A percentile compares a stretch with the other conserved stretches of the same genome.
Evolutionary conservation across 768 basidiomycete species (phyloP).

Genomic region (Termitomyces sp.): DNA sequence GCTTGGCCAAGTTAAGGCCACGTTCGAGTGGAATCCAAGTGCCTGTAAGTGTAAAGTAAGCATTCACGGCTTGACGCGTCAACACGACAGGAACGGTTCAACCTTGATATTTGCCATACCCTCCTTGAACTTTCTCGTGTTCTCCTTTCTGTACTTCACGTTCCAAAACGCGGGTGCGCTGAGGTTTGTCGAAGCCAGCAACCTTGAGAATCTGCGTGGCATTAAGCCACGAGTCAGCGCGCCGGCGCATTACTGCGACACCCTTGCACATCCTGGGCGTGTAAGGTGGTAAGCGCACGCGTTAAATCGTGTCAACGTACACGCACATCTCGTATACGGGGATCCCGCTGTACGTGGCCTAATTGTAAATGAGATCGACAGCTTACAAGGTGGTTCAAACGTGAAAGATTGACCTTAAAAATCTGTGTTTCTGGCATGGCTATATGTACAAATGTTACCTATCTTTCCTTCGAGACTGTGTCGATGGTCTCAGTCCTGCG

Average conservation of each 20-base stretch:
- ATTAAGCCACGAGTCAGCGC: constrained; percentile 96
- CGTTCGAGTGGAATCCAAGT: constrained; percentile 98
- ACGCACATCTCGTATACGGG: constrained; percentile 90
- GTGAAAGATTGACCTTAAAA: constrained; percentile 61
- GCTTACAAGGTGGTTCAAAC: constrained; percentile 12
- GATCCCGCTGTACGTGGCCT: constrained; percentile 93
- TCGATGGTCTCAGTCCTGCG: not conserved
- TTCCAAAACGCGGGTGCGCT: constrained; percentile 94
- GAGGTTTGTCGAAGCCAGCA: constrained; percentile 98
- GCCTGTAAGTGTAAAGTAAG: constrained; percentile 40
- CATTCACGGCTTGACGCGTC: constrained; percentile 10
- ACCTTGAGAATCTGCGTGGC: constrained; percentile 99
- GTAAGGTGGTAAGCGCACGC: constrained; percentile 30
- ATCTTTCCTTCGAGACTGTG: not conserved
- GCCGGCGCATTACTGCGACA: constrained; percentile 96
- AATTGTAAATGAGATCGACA: constrained; percentile 20
- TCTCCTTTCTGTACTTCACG: constrained; percentile 98
- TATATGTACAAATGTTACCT: not conserved
- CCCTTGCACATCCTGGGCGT: constrained; percentile 85
- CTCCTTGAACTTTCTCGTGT: constrained; percentile 99
- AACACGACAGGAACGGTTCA: constrained; percentile 16
- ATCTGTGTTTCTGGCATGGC: constrained; percentile 81
- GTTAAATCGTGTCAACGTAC: constrained; percentile 26
- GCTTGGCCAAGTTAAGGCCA: constrained; percentile 78
- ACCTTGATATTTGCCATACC: constrained; percentile 99